Evolutionary conservation across 2,329 filamentous ascomycete genomes (phyloP).

Genomic region (Arthroderma sp.): DNA sequence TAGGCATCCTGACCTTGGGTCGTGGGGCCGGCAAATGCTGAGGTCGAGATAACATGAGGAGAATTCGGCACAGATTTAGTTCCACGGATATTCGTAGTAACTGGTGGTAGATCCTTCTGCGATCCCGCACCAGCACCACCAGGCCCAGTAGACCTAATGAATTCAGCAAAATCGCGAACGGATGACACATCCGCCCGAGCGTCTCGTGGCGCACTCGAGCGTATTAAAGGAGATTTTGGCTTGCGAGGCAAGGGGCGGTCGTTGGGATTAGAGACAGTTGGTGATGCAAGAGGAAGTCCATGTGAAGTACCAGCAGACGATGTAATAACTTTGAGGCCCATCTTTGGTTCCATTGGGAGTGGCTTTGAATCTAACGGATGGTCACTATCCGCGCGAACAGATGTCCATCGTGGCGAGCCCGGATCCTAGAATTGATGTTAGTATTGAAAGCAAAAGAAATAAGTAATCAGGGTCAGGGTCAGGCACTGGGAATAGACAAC

Average conservation of each 20-base stretch:
- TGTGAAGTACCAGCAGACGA: not conserved
- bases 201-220: slow-evolving; percentile 47
- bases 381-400: slow-evolving; percentile 22
- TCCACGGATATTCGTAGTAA: not conserved
- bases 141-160: slow-evolving; percentile 75
- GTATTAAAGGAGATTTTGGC: not conserved
- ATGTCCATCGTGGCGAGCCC: slow-evolving; percentile 21
- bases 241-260: not conserved
- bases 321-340: not conserved
- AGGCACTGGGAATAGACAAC: not conserved
- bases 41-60: not conserved
- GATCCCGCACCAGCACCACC: not conserved
- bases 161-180: slow-evolving; percentile 72
- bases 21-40: not conserved
- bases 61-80: not conserved
- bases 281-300: not conserved
- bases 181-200: slow-evolving; percentile 59
- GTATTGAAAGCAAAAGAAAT: not conserved
- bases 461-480: not conserved
- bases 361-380: slow-evolving; percentile 9
- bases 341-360: not conserved
- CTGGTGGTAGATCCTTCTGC: not conserved
- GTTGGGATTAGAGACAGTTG: no score
- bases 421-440: slow-evolving; percentile 15
- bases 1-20: not conserved